Base-by-base conservation (phyloP, 2,329 filamentous ascomycete genomes). In the Talaromyces piceae region DNA sequence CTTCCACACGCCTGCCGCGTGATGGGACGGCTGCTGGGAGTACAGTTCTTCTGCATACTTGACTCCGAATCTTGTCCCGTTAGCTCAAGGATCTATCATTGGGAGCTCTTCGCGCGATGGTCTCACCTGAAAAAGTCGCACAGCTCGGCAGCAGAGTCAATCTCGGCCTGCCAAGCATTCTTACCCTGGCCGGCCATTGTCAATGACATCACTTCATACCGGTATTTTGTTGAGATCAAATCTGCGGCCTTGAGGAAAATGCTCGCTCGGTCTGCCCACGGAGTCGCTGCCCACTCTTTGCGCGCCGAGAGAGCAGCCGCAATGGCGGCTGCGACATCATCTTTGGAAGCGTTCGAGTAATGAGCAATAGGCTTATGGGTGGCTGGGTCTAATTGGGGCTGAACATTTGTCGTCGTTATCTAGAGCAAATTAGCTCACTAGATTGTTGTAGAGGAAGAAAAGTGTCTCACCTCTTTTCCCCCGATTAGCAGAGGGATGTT, bases 141-240 rank as follows among this genome's bases (percentile, higher is more conserved):
- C 61, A 95, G 73, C 77, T 98, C 93, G 7, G 91, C 91, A 16
- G 91, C 91, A 33, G 91, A 81, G 70, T 97, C 91, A 57, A 97
- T 97, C 78, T 98, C 91, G n/a, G 93, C 91, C 73, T 98, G 91
- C 90, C 90, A 97, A 45, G 88, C 89, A 69, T 96, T 97, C 81
- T 97, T 97, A 63, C 93, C 91, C 73, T 98, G 91, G 55, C 91
- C 93, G 27, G 95, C 77, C 82, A 97, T 95, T 12, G 93, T 96
- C 41, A 89, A 83, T 6, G 93, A 91, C 87, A 97, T 95, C 61
- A 98, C 82, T 51, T 96, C 89, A 72, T 95, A 96, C 66, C 93
- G 82, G 73, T 98, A 97, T 75, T 97, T 97, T 57, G 81, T 87
- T 50, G 87, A 77, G 59, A 98, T 82, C 56, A 98, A 77, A 67